Base-by-base conservation (phyloP, 768 basidiomycete genomes). In the Sporobolomyces pararoseus region DNA sequence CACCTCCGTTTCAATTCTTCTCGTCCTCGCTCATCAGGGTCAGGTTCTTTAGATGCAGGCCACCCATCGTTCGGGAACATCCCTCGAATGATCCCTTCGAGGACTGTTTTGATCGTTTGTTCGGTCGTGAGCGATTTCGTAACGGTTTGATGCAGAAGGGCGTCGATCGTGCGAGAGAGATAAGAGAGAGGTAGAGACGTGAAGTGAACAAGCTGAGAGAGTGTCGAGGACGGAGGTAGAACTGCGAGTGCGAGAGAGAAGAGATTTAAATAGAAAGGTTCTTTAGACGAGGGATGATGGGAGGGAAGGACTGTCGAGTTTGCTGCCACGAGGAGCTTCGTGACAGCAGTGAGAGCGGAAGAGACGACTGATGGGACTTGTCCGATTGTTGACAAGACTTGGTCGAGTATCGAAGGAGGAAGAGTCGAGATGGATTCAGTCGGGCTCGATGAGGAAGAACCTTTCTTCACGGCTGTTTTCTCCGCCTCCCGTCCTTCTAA, bases 61-160 rank as follows among this genome's bases (percentile, higher is more conserved):
- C 90, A 91, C 19, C 95, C 94, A 5, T 69, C 51, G 44, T 79
- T 75, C 0, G 95, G 94, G 77, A 95, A 98, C 32, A 98, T 82
- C 12, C 87, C 84, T 13, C 83, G 83, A 75, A 89, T 90, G 19
- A 86, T 80, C 7, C 83, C 76, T 44, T 85, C 84, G 44, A 86
- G 81, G 32, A 84, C 78, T 37, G 81, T 81, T 25, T 87, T 82
- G 31, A 90, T 78, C 58, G 84, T 83, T 7, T 81, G 69, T 7
- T 85, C 81, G 1, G 85, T 83, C 31, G 85, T 81, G 64, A 88
- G 80, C 25, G 83, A 79, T 0, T 81, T 82, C 70, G 83, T 82
- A 55, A 96, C 80, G 57, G 90, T 75, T 76, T 89, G 84, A 0
- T 87, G 87, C 32, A 94, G 81, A 70, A 92, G 82, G 59, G 89